phyloP scores from a whole-genome alignment of 768 basidiomycete species.

The Tulasnella sp. region DNA sequence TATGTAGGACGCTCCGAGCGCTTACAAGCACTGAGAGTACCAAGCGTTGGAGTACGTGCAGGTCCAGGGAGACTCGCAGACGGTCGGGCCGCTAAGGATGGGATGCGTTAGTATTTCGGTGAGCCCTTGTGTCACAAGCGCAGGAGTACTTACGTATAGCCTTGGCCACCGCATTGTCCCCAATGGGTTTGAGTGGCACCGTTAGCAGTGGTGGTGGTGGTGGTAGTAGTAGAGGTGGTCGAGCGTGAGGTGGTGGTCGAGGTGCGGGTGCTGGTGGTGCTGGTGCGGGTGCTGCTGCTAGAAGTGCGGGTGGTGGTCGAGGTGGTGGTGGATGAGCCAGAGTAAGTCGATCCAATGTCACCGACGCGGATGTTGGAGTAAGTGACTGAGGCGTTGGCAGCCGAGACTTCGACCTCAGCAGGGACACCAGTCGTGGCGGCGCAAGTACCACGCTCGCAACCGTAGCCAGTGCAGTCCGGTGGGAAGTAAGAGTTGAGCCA shows the following conservation, averaged over 20 bases:
- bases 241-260: background rate
- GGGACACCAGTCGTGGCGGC: slow-evolving; percentile 48
- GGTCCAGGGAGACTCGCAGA: background rate
- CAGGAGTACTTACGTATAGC: slow-evolving; percentile 9
- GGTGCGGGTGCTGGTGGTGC: too few species aligned
- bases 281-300: background rate
- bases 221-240: background rate
- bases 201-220: slow-evolving; percentile 21
- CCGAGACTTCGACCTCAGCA: slow-evolving; percentile 43
- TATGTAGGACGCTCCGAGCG: too few species aligned
- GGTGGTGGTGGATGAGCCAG: background rate
- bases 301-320: background rate
- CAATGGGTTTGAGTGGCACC: slow-evolving; percentile 15
- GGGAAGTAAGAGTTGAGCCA: slow-evolving; percentile 57
- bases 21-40: slow-evolving; percentile 21
- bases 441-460: slow-evolving; percentile 50
- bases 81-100: background rate
- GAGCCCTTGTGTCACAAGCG: too few species aligned
- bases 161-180: slow-evolving; percentile 29
- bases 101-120: background rate
- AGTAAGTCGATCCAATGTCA: background rate
- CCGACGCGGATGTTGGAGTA: slow-evolving; percentile 55
- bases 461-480: slow-evolving; percentile 38
- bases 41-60: slow-evolving; percentile 9
- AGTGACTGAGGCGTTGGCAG: slow-evolving; percentile 46